Base-by-base conservation (phyloP, 352 stramenopile species). In the Bremia lactucae region DNA sequence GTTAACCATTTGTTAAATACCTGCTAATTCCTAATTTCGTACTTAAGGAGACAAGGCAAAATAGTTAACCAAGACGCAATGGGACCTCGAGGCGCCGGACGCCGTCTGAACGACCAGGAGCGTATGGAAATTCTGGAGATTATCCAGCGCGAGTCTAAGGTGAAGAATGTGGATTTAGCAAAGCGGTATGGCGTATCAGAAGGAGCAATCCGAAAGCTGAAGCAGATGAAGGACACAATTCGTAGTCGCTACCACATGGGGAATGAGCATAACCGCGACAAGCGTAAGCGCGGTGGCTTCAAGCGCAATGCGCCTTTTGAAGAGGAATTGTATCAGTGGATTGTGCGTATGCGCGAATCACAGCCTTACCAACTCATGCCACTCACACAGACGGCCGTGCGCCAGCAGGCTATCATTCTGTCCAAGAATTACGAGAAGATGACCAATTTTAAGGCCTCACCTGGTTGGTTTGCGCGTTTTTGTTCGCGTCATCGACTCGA, bases 121-220 rank as follows among this genome's bases (percentile, higher is more conserved):
- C 80, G 80, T 59, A 93, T 93, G 77, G 77, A 93, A 57, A 93
- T 93, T 49, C 63, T 93, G 39, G 72, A 88, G 44, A 80, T 83
- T 42, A 62, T 88, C 26, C 66, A 79, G 42, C 68, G 66, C n/a
- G 80, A 89, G 49, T 47, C 56, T 38, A 90, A 89, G 57, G 74
- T 90, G 21, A 87, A 89, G 62, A 90, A 89, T 43, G 80, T 91
- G 37, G 73, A 87, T 46, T 58, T 93, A 14, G 81, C 77, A 16
- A 87, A 89, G 53, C 68, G 68, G 28, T 93, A 93, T 51, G 81
- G 78, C 40, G 78, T 93, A 19, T 91, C 81, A 6, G 78, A 90
- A 33, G 78, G 75, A 23, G 81, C 78, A 36, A 90, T 93, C 49
- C 77, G 79, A 48, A 93, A 93, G 59, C 76, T 90, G 37, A 87